Conservation (phyloP, 2,329 filamentous ascomycete genomes). For the Zymoseptoria passerinii region DNA sequence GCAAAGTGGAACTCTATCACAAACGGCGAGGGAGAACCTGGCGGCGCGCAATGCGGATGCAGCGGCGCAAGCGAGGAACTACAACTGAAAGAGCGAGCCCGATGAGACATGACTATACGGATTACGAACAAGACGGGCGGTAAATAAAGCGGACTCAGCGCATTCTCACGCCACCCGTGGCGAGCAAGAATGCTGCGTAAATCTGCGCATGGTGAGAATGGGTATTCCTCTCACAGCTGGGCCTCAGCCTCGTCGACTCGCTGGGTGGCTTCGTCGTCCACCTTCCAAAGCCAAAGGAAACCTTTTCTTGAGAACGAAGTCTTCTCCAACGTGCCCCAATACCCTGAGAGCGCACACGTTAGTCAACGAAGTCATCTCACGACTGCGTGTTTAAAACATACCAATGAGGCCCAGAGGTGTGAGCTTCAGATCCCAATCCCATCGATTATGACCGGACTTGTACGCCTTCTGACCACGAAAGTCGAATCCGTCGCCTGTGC, state of each 20-base stretch:
- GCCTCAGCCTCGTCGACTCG: background rate
- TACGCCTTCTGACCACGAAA: slow-evolving; percentile 7
- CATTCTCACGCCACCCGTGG: background rate
- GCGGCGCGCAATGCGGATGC: slow-evolving; percentile 60
- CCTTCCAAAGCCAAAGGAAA: slow-evolving; percentile 9
- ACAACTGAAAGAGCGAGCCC: slow-evolving; percentile 18
- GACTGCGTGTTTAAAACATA: background rate
- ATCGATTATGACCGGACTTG: background rate
- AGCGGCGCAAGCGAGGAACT: slow-evolving; percentile 48
- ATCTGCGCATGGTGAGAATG: background rate
- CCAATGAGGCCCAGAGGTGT: slow-evolving; percentile 10
- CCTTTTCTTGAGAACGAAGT: background rate
- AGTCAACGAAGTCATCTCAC: no score
- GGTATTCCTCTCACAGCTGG: background rate
- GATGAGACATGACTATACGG: background rate
- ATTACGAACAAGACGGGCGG: background rate
- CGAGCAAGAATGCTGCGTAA: background rate
- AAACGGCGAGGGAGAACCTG: slow-evolving; percentile 59
- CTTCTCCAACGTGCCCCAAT: slow-evolving; percentile 3
- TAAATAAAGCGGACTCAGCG: background rate
- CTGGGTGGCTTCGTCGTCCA: background rate
- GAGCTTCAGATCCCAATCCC: slow-evolving; percentile 7
- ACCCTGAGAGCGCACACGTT: background rate
- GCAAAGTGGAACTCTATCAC: slow-evolving; percentile 56
- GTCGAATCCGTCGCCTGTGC: background rate